Base-by-base conservation (phyloP, 768 basidiomycete species). In the Ramaria rubella region DNA sequence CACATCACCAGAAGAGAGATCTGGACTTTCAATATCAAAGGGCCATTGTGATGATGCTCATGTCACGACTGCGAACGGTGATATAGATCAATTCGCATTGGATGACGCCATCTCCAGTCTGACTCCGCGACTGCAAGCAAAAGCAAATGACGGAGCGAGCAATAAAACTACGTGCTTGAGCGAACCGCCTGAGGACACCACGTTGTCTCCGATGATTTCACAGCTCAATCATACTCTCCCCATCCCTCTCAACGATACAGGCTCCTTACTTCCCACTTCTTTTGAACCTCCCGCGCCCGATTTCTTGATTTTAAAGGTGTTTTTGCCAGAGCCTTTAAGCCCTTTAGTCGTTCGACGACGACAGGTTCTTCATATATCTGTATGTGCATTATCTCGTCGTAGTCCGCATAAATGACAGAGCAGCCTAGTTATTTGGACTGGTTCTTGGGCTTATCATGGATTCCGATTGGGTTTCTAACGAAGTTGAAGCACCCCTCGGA, bases 1-100 rank as follows among this genome's bases (percentile, higher is more conserved):
- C 3, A 48, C 36, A 23, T n/a, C 46, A 48, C n/a, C 46, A 1
- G n/a, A 11, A 17, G 26, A 26, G 19, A 9, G 2, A 48, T 14
- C 46, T 11, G 23, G 11, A 38, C 46, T 27, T 7, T 26, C 5
- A 21, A 7, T 19, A 21, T n/a, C n/a, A 48, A 30, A 24, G 46
- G 21, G 29, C 12, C 21, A 48, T 26, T 6, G 21, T 11, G 7
- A 11, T 48, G 23, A 7, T 31, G 26, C 23, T 48, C 26, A 48
- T 4, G 3, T 3, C 11, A 48, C 3, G 17, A n/a, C 19, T 51
- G 26, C 19, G 21, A n/a, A 51, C 19, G 30, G 11, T 29, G 31
- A 33, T 17, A 31, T 56, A n/a, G 55, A 56, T 49, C 55, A 56
- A n/a, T 56, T 23, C 11, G 55, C 55, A 17, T 34, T 56, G 12